Evolutionary conservation across 2,329 filamentous ascomycete species (phyloP).

Genomic region (Rhynchosporium secalis): DNA sequence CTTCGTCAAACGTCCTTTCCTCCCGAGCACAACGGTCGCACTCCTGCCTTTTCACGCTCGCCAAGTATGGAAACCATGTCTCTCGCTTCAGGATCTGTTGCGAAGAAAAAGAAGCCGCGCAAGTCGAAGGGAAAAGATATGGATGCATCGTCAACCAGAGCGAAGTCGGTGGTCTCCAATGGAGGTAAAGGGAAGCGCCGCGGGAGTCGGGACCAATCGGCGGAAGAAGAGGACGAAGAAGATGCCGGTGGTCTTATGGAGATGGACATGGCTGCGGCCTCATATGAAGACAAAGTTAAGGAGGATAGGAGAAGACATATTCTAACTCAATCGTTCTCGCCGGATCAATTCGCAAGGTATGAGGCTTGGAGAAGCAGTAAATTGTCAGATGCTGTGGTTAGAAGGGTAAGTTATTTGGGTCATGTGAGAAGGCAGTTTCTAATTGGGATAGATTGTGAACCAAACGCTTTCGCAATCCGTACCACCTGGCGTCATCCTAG

Average conservation of each 20-base stretch:
- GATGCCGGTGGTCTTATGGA: conserved; percentile 48
- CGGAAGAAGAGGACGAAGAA: conserved; percentile 55
- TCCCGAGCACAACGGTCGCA: conserved; percentile 52
- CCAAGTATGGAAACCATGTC: conserved; percentile 64
- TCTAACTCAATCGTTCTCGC: conserved; percentile 63
- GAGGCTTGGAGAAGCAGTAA: conserved; percentile 70
- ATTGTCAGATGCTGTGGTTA: conserved; percentile 66
- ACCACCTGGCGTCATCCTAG: conserved; percentile 69
- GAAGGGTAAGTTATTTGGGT: conserved; percentile 52
- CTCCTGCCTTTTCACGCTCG: conserved; percentile 56
- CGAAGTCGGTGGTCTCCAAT: conserved; percentile 47
- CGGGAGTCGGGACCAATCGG: conserved; percentile 46
- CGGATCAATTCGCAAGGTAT: conserved; percentile 68
- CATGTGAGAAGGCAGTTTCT: conserved; percentile 8
- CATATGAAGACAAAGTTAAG: conserved; percentile 67
- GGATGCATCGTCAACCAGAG: conserved; percentile 49
- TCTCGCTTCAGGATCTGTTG: conserved; percentile 59
- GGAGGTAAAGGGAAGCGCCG: conserved; percentile 45
- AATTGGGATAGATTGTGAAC: conserved; percentile 62
- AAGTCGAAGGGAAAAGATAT: conserved; percentile 60
- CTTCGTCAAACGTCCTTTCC: conserved; percentile 82
- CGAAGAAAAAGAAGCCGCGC: conserved; percentile 59
- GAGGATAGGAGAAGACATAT: conserved; percentile 58
- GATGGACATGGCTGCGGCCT: conserved; percentile 59
- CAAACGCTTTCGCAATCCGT: conserved; percentile 80